phyloP scores from a whole-genome alignment of 2,329 filamentous ascomycete genomes.

The Pseudogymnoascus pannorum region DNA sequence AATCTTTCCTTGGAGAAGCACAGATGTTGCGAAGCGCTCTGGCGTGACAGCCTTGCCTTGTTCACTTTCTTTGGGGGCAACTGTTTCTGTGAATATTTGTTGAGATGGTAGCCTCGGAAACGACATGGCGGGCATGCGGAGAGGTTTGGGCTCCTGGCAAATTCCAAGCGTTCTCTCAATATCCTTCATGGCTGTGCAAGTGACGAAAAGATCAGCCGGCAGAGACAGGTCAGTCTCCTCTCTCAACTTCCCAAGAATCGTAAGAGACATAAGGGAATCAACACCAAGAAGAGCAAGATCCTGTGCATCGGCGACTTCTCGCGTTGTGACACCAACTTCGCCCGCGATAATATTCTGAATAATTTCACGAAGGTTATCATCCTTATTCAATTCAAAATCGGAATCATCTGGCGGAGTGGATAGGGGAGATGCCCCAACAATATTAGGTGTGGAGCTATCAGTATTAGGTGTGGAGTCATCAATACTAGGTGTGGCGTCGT shows the following conservation, averaged over 20 bases:
- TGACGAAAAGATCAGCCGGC: slow-evolving; percentile 53
- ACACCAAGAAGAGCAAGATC: slow-evolving; percentile 51
- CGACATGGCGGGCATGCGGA: slow-evolving; percentile 31
- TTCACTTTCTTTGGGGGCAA: background rate
- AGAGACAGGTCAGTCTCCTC: slow-evolving; percentile 47
- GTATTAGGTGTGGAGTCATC: slow-evolving; percentile 4
- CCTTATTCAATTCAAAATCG: slow-evolving; percentile 41
- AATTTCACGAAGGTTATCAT: slow-evolving; percentile 40
- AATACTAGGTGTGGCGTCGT: slow-evolving; percentile 2
- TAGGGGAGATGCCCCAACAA: slow-evolving; percentile 42
- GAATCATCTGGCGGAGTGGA: slow-evolving; percentile 49
- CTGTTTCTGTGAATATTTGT: slow-evolving; percentile 12
- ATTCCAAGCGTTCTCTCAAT: slow-evolving; percentile 58
- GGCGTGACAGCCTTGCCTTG: slow-evolving; percentile 35
- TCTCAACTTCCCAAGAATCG: slow-evolving; percentile 47
- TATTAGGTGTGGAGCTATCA: slow-evolving; percentile 31
- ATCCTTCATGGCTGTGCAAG: slow-evolving; percentile 55
- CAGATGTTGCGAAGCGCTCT: slow-evolving; percentile 26
- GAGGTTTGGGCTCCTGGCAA: slow-evolving; percentile 20
- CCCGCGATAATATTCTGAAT: slow-evolving; percentile 61
- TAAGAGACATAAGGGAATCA: slow-evolving; percentile 51
- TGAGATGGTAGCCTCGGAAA: slow-evolving; percentile 9
- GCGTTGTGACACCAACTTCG: slow-evolving; percentile 64
- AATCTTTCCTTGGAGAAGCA: slow-evolving; percentile 40
- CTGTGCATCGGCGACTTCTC: slow-evolving; percentile 49